A percentile compares a stretch with the other conserved stretches of the same genome.
Evolutionary conservation across 768 basidiomycete genomes (phyloP).

Genomic region (Crassisporium funariophilum): DNA sequence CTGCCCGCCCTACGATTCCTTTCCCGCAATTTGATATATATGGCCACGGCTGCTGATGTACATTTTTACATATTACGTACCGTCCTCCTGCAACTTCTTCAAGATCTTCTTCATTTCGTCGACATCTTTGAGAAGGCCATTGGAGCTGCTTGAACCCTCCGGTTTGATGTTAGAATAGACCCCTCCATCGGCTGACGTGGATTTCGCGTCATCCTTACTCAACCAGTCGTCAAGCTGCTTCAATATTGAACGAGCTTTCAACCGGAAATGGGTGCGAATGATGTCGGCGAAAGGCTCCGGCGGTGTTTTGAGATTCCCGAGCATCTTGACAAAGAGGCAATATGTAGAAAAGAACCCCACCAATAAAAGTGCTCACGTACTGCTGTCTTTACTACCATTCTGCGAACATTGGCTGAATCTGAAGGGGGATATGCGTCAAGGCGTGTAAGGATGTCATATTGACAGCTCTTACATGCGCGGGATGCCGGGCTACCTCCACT

Average conservation of each 20-base stretch:
- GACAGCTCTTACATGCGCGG: constrained; percentile 60
- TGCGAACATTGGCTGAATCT: constrained; percentile 91
- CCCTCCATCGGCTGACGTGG: constrained; percentile 58
- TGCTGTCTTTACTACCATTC: constrained; percentile 91
- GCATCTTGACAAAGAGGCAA: constrained; percentile 80
- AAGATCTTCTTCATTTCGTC: constrained; percentile 69
- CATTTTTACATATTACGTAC: no score
- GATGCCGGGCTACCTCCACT: constrained; percentile 76
- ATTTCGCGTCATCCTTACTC: constrained; percentile 68
- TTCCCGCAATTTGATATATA: not conserved
- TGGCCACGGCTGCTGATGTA: no score
- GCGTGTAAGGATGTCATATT: constrained; percentile 1
- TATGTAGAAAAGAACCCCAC: not conserved
- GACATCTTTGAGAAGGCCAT: constrained; percentile 69
- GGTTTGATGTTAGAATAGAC: constrained; percentile 29
- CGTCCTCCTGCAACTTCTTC: constrained; percentile 41
- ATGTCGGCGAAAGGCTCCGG: constrained; percentile 87
- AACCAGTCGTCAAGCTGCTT: constrained; percentile 84
- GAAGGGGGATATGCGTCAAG: constrained; percentile 2
- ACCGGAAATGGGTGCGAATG: constrained; percentile 86
- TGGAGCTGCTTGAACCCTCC: constrained; percentile 48
- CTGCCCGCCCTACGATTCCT: no score
- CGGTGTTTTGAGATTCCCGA: constrained; percentile 77
- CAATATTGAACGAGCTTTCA: constrained; percentile 73
- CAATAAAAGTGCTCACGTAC: constrained; percentile 45